These are phyloP conservation scores for Phoma sp. DNA, from an alignment of 2,329 filamentous ascomycete genomes.

Conservation along the genomic window DNA sequence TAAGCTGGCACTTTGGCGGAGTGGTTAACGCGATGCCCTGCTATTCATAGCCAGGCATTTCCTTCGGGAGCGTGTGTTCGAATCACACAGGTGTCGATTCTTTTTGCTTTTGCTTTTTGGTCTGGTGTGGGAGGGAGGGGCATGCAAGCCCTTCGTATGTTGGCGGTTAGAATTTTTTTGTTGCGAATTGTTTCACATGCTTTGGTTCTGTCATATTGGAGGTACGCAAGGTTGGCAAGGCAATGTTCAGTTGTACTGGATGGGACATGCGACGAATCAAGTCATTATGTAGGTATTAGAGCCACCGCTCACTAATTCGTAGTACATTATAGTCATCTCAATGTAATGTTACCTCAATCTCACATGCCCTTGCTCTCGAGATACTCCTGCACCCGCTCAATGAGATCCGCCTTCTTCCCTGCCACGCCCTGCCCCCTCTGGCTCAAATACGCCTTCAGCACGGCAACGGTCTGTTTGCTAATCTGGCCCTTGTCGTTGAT, in stretches of 20 bases:
- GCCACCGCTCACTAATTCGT: not conserved
- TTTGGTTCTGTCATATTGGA: too few species aligned
- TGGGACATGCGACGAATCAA: too few species aligned
- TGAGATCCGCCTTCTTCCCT: slow-evolving; percentile 48
- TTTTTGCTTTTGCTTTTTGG: not conserved
- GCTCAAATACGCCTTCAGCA: slow-evolving; percentile 42
- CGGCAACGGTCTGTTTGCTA: slow-evolving; percentile 48
- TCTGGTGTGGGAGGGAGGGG: too few species aligned
- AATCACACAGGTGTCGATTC: slow-evolving; percentile 36
- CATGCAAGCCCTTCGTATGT: too few species aligned
- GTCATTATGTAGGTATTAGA: too few species aligned
- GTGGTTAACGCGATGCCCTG: slow-evolving; percentile 4
- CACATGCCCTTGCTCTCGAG: slow-evolving; percentile 42
- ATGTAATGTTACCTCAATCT: not conserved
- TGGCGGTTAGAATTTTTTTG: too few species aligned
- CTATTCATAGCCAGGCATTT: slow-evolving; percentile 20
- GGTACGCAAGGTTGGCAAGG: too few species aligned
- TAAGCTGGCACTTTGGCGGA: not conserved
- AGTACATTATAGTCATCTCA: not conserved
- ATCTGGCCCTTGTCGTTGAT: slow-evolving; percentile 54
- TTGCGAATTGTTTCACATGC: too few species aligned
- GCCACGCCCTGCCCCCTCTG: slow-evolving; percentile 29
- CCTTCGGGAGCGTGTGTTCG: slow-evolving; percentile 40
- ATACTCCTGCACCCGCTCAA: slow-evolving; percentile 45
- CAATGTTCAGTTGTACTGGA: too few species aligned